A percentile compares a stretch with the other conserved stretches of the same genome.
Conservation (phyloP, 2,329 filamentous ascomycete genomes). For the Seiridium unicorne region DNA sequence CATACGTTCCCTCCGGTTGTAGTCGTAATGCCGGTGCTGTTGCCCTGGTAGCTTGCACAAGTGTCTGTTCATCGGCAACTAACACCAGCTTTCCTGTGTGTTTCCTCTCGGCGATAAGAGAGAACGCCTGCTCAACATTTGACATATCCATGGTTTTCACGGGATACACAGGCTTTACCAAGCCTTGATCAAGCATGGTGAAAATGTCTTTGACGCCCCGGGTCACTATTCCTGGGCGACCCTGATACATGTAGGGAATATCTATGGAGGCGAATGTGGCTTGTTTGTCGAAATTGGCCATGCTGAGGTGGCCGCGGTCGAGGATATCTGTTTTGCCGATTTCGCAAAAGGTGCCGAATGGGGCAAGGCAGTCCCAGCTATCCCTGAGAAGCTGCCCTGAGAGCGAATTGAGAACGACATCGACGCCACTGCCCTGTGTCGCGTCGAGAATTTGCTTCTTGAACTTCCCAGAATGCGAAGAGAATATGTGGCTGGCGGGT, state of each 20-base stretch:
- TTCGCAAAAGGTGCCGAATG: not conserved
- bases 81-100: conserved; percentile 36
- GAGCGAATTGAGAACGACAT: conserved; percentile 14
- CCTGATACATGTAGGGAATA: not conserved
- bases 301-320: conserved; percentile 28
- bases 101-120: conserved; percentile 31
- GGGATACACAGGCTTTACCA: conserved; percentile 16
- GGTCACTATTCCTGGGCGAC: not conserved
- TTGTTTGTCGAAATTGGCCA: conserved; percentile 26
- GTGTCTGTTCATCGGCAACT: conserved; percentile 10
- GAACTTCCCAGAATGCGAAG: not conserved
- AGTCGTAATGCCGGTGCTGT: not conserved
- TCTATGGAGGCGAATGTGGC: conserved; percentile 1
- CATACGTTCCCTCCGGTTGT: conserved; percentile 22
- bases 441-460: not conserved
- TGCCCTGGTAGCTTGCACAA: conserved; percentile 16
- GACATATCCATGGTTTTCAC: conserved; percentile 17
- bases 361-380: not conserved
- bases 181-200: conserved; percentile 11
- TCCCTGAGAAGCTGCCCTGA: conserved; percentile 12
- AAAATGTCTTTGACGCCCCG: conserved; percentile 2
- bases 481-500: not conserved
- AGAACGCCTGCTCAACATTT: conserved; percentile 28
- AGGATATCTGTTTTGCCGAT: conserved; percentile 21
- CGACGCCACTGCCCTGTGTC: conserved; percentile 1